Evolutionary conservation across 164 flowering plant species (phyloP), one percentile per base, ranked within the genome.

Genomic region (Stephania yunnanensis): DNA sequence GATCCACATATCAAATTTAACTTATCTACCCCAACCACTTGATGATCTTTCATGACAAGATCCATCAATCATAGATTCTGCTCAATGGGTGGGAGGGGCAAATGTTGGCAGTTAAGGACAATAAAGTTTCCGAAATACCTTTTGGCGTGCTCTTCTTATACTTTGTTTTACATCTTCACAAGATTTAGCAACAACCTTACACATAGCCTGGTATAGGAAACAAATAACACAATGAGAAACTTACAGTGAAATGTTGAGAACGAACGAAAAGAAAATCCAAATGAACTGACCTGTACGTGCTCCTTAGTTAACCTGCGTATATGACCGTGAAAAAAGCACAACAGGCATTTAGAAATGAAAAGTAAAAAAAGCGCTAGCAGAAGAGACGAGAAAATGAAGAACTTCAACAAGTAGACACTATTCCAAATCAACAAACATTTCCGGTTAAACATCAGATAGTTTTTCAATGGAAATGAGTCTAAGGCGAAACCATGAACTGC

Each of bases 101-200:
- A 65, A 4, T 68, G 61, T 45, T 44, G 69, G n/a, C 17, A 22
- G 5, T 1, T 10, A 46, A 68, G 13, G 42, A 46, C 31, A 64
- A n/a, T 13, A 46, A 5, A 17, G 20, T 78, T 31, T 46, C 46
- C 25, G 17, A 22, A 61, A 1, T 66, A 93, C 99, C 97, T 91
- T 95, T 76, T 92, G 99, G 15, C 99, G 88, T 69, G 97, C 91
- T 80, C 99, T 90, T 89, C 99, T 83, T 75, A 95, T 88, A 78
- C 97, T 95, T 81, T 87, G 96, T 75, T 89, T 92, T 58, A 87
- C 92, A 81, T 92, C 99, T 85, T 95, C 98, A 72, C 89, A 73
- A 70, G 92, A 88, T 86, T 91, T 95, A 46, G 96, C 68, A 71
- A 95, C 93, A 75, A 92, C 86, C 83, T 93, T 95, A 78, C 90